These are phyloP conservation scores for Chernovozyma aurita DNA, from an alignment of 1,139 yeast genomes.

Conservation along the genomic window DNA sequence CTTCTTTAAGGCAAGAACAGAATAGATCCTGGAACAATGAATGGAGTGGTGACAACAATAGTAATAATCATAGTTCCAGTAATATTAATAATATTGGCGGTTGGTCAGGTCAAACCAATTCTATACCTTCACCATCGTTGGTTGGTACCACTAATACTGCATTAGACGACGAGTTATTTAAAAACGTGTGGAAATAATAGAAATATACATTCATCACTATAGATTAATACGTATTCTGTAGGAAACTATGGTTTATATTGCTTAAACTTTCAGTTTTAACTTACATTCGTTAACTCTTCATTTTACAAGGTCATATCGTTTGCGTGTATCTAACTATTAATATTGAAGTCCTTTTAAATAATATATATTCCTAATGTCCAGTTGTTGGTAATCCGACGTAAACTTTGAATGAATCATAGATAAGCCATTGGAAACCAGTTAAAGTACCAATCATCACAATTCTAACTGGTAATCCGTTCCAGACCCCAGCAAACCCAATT, in stretches of 20 bases:
- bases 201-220: not conserved
- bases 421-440: constrained; percentile 95
- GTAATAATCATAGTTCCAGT: not conserved
- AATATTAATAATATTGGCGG: not conserved
- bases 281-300: no score
- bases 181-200: constrained; percentile 53
- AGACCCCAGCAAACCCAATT: constrained; percentile 85
- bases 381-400: constrained; percentile 89
- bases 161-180: constrained; percentile 43
- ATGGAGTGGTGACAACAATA: constrained; percentile 30
- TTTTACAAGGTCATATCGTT: no score
- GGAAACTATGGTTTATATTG: no score
- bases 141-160: constrained; percentile 12
- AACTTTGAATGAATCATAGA: constrained; percentile 92
- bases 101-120: constrained; percentile 9
- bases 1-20: constrained; percentile 3
- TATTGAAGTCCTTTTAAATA: no score
- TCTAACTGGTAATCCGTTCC: constrained; percentile 94
- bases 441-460: constrained; percentile 95
- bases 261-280: no score
- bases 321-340: no score
- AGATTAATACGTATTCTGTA: no score
- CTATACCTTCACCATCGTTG: constrained; percentile 10
- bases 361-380: constrained; percentile 39
- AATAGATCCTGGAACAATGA: constrained; percentile 31